Percentiles rank a stretch among this genome's conserved stretches.
Conservation (phyloP, 2,329 filamentous ascomycete genomes). For the Fusarium sp. region DNA sequence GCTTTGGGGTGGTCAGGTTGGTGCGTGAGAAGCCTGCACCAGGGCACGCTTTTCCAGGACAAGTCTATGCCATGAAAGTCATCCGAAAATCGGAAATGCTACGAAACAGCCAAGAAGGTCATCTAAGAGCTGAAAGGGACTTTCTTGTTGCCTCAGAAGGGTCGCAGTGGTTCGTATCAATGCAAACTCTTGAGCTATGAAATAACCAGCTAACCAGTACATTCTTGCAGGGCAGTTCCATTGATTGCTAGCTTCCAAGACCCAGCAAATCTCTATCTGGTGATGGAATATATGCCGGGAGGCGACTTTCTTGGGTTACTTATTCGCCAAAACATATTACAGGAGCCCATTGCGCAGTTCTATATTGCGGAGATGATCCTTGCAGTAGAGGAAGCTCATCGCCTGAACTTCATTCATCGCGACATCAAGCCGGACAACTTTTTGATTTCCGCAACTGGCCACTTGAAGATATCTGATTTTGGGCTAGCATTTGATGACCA, state of each 20-base stretch:
- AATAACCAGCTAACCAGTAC: neutral
- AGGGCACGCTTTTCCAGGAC: constrained; percentile 48
- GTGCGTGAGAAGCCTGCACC: constrained; percentile 73
- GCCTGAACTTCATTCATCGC: constrained; percentile 89
- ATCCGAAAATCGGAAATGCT: constrained; percentile 96
- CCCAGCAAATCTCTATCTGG: constrained; percentile 82
- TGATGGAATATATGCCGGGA: constrained; percentile 99
- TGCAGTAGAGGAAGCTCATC: constrained; percentile 92
- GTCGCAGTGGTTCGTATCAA: constrained; percentile 73
- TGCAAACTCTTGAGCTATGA: neutral
- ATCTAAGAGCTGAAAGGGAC: constrained; percentile 89
- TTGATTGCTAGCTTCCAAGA: constrained; percentile 92
- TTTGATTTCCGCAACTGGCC: constrained; percentile 85
- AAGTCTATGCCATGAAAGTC: constrained; percentile 95
- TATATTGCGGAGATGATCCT: constrained; percentile 97
- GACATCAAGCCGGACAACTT: constrained; percentile 99
- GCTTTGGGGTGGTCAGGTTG: constrained; percentile 90
- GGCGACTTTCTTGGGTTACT: constrained; percentile 92
- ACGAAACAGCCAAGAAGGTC: constrained; percentile 88
- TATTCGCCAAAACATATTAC: constrained; percentile 84
- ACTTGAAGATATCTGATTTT: constrained; percentile 96
- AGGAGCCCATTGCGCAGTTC: constrained; percentile 81
- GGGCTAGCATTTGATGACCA: constrained; percentile 94
- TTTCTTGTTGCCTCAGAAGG: constrained; percentile 89
- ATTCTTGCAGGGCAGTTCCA: constrained; percentile 78